Evolutionary conservation across 2,329 filamentous ascomycete genomes (phyloP).

Genomic region (Fonsecaea monophora): DNA sequence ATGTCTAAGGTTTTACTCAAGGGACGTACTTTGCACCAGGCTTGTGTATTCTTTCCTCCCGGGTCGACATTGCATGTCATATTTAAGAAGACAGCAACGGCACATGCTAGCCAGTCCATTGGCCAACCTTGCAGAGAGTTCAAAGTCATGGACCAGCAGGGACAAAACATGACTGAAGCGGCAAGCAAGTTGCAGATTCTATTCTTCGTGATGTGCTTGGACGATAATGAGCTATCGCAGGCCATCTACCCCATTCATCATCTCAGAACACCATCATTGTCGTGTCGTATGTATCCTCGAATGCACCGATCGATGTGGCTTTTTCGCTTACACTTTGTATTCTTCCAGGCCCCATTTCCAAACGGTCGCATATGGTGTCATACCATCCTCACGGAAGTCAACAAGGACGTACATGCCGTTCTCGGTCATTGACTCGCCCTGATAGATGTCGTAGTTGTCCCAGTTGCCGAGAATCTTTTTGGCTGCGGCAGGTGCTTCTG

Average conservation of each 20-base stretch:
- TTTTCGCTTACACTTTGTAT: slow-evolving; percentile 81
- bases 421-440: slow-evolving; percentile 88
- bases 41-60: neutral
- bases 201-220: slow-evolving; percentile 25
- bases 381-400: slow-evolving; percentile 87
- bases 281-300: neutral
- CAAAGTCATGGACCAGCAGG: neutral
- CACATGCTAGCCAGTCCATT: neutral
- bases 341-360: slow-evolving; percentile 94
- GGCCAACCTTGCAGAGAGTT: neutral
- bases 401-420: slow-evolving; percentile 80
- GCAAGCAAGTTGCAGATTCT: slow-evolving; percentile 14
- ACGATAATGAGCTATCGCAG: slow-evolving; percentile 21
- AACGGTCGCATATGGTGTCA: slow-evolving; percentile 85
- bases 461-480: slow-evolving; percentile 89
- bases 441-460: slow-evolving; percentile 95
- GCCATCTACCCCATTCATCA: slow-evolving; percentile 18
- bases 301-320: neutral
- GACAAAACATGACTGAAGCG: neutral
- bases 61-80: neutral
- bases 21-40: neutral
- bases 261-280: neutral
- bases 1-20: neutral
- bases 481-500: slow-evolving; percentile 72
- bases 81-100: neutral